Base-by-base conservation (phyloP, 805 yeast species). In the Pichia phayaonensis region DNA sequence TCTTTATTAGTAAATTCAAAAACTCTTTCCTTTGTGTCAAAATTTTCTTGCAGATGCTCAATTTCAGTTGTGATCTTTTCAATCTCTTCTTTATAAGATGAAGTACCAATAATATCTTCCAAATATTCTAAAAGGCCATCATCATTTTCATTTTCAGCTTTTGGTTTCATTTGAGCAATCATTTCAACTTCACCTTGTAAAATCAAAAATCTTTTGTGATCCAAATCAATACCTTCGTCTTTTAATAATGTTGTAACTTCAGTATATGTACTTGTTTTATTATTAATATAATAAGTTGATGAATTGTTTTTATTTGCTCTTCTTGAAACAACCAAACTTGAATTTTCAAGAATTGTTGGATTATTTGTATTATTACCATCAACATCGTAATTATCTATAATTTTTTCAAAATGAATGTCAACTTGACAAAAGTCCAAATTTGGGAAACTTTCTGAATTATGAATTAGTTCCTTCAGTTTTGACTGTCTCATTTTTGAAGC, bases 101-200 rank as follows among this genome's bases (percentile, higher is more conserved):
- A 75, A 0, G 99, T 95, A 4, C 99, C 99, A 49, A 95, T 94
- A 45, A 94, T 92, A 70, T 95, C 99, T 63, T 94, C 99, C 53
- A 94, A 69, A 63, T 94, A 94, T 62, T 95, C 99, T 40, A 94
- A 69, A 26, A 94, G 72, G 0, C 99, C 99, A 63, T 94, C 98
- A 59, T 92, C 98, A 56, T 81, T 81, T 48, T 88, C 96, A 46
- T 74, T 79, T 61, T 94, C 97, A 0, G 97, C 98, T 62, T 92
- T 94, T 12, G 99, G 86, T 63, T 92, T 92, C 99, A 94, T 95
- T 65, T 94, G 97, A 0, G 99, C 97, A 61, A 94, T 94, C 56
- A 90, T 84, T 70, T 94, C 99, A 42, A 94, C 99, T 65, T 94
- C 99, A 64, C 99, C 99, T 69, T 94, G 99, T 43, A 94, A 72